Evolutionary conservation across 2,329 filamentous ascomycete genomes (phyloP).

Genomic region (Cytospora piceae): DNA sequence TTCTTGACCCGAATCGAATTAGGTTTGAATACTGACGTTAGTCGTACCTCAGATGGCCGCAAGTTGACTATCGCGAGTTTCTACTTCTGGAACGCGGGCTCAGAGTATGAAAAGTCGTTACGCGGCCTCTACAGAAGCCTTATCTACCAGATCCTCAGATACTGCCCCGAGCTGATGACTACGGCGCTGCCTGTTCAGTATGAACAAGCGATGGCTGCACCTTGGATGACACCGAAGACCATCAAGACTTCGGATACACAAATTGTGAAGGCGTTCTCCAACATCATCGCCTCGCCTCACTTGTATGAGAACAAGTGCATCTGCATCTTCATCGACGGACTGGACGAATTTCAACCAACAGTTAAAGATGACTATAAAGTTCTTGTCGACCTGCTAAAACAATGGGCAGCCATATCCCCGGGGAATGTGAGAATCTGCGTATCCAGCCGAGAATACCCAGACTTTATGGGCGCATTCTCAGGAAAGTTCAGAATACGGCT

Average conservation of each 20-base stretch:
- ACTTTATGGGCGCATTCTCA: conserved; percentile 5
- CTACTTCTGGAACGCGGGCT: conserved; percentile 15
- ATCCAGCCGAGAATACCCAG: conserved; percentile 14
- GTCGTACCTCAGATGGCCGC: background rate
- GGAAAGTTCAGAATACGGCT: conserved; percentile 1
- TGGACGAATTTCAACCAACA: conserved; percentile 12
- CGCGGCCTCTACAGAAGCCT: conserved; percentile 3
- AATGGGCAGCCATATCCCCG: background rate
- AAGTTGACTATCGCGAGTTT: conserved; percentile 9
- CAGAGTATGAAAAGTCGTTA: conserved; percentile 15
- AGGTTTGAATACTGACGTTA: background rate
- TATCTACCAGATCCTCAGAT: background rate
- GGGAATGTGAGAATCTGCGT: conserved; percentile 5
- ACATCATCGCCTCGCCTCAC: background rate
- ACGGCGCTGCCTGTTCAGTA: background rate
- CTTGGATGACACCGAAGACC: background rate
- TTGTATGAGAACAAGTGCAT: background rate
- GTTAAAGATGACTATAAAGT: conserved; percentile 1
- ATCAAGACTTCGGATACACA: background rate
- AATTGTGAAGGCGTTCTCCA: background rate
- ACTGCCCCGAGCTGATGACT: conserved; percentile 5
- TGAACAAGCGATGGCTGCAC: background rate
- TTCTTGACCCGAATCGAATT: no score
- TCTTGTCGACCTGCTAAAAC: background rate
- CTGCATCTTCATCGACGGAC: conserved; percentile 9